phyloP scores from a whole-genome alignment of 176 grass and related monocot genomes.

The Triticum turgidum region DNA sequence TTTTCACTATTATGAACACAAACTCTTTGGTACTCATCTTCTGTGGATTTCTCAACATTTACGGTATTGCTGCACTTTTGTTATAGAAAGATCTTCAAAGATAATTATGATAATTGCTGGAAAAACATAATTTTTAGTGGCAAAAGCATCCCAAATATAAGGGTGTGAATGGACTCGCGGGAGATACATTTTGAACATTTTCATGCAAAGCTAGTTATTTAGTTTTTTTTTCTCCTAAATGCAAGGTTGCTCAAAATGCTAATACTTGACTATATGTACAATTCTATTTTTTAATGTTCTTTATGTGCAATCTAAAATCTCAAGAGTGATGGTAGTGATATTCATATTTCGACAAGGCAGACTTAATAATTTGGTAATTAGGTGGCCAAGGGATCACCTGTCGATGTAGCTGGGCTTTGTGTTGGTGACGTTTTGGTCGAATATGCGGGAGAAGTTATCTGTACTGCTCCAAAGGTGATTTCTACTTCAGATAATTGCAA shows the following conservation, averaged over 20 bases:
- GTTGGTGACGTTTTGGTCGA: background rate
- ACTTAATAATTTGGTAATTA: background rate
- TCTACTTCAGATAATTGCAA: no score
- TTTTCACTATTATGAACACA: background rate
- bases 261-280: no score
- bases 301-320: no score
- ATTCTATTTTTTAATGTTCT: no score
- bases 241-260: no score
- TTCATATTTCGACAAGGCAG: background rate
- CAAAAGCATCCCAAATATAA: background rate
- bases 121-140: no score
- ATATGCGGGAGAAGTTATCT: background rate
- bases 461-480: background rate
- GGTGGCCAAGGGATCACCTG: constrained; percentile 17
- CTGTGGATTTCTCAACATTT: background rate
- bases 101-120: background rate
- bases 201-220: no score
- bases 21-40: background rate
- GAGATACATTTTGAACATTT: no score
- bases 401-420: background rate
- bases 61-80: no score
- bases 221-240: background rate
- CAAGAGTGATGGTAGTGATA: background rate
- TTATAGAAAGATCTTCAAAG: no score
- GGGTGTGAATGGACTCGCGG: background rate